Conservation (phyloP, 371 early-diverging fungal genomes). For the Rhizopus microsporus region DNA sequence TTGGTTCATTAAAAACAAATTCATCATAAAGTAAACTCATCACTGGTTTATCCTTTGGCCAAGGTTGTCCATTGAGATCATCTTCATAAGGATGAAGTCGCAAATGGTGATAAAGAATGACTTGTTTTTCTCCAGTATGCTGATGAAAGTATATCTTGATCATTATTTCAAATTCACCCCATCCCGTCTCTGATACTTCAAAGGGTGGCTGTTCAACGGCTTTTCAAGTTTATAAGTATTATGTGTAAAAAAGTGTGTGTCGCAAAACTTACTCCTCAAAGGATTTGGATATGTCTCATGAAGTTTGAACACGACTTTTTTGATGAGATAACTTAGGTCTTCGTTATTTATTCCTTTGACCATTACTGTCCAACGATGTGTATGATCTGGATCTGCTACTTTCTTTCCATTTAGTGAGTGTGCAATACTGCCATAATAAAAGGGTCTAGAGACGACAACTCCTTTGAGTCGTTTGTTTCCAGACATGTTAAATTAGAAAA, state of each 20-base stretch:
- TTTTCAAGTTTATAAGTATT: conserved; percentile 21
- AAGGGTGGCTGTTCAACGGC: conserved; percentile 86
- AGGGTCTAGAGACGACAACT: conserved; percentile 67
- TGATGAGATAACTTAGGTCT: conserved; percentile 82
- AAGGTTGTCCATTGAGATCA: conserved; percentile 58
- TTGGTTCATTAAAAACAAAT: conserved; percentile 88
- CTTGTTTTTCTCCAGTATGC: conserved; percentile 78
- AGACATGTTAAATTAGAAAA: conserved; percentile 27
- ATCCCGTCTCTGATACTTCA: conserved; percentile 94
- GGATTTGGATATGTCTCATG: conserved; percentile 96
- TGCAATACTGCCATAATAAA: conserved; percentile 79
- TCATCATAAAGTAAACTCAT: conserved; percentile 81
- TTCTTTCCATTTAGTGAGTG: conserved; percentile 67
- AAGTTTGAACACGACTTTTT: conserved; percentile 91
- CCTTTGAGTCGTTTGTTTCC: conserved; percentile 61
- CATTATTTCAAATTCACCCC: conserved; percentile 98
- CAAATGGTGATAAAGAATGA: conserved; percentile 83
- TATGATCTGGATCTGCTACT: conserved; percentile 71
- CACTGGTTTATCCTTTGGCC: conserved; percentile 79
- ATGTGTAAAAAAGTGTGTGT: background rate
- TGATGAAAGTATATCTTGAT: conserved; percentile 87
- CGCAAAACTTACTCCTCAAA: conserved; percentile 60
- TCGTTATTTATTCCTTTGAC: conserved; percentile 86
- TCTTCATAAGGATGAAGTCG: conserved; percentile 79
- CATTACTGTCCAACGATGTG: conserved; percentile 86